Conservation (phyloP, 129 eudicot genomes). For the Pittosporum tobira region DNA sequence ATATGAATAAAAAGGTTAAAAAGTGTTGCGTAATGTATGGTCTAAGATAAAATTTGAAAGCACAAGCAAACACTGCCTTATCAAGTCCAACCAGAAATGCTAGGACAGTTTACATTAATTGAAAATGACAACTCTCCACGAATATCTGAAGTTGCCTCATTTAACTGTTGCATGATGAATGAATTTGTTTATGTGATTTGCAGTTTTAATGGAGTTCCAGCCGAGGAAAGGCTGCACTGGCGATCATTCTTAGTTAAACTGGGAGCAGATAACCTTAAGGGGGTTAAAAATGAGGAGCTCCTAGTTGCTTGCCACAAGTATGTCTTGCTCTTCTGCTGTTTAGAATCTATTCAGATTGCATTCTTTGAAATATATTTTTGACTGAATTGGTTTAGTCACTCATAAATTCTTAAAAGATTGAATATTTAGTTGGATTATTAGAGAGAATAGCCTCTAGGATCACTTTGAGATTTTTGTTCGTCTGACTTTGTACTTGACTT, state of each 20-base stretch:
- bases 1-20: too few relatives aligned
- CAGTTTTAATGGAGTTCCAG: constrained; percentile 98
- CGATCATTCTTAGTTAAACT: constrained; percentile 86
- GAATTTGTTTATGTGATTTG: constrained; percentile 15
- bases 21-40: too few relatives aligned
- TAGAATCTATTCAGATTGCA: neutral
- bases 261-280: constrained; percentile 90
- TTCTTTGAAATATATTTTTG: too few relatives aligned
- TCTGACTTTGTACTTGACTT: too few relatives aligned
- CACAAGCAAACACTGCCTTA: neutral
- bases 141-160: neutral
- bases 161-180: constrained; percentile 3
- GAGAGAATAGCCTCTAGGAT: neutral
- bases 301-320: constrained; percentile 98
- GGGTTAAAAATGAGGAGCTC: constrained; percentile 92
- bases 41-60: neutral
- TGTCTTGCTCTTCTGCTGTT: constrained; percentile 10
- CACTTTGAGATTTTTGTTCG: neutral
- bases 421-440: neutral
- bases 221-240: constrained; percentile 97
- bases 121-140: too few relatives aligned
- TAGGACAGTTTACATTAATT: neutral
- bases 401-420: too few relatives aligned
- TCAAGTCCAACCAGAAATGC: neutral
- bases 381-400: neutral